Conservation (phyloP, 345 rosid genomes). For the Pelargonium nanum region DNA sequence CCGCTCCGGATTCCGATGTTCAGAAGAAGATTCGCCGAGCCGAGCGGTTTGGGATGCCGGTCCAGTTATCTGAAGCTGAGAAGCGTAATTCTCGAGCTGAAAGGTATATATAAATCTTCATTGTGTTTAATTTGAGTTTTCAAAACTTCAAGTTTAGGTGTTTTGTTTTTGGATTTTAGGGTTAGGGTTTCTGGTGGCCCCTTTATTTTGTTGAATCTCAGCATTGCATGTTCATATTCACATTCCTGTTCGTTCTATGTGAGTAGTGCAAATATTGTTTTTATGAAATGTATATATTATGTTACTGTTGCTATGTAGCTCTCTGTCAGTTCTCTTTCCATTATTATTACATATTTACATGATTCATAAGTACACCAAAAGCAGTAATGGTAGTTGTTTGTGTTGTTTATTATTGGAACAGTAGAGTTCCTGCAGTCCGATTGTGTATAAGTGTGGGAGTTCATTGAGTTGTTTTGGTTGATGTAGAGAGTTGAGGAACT, state of each 20-base stretch:
- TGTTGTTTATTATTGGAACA: too few relatives aligned
- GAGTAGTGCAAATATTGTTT: background rate
- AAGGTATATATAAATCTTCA: slow-evolving; percentile 55
- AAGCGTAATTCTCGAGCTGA: slow-evolving; percentile 91
- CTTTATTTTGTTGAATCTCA: background rate
- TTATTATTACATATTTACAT: too few relatives aligned
- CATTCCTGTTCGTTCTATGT: background rate
- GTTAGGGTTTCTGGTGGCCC: background rate
- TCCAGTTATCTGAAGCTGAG: slow-evolving; percentile 73
- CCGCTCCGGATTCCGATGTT: slow-evolving; percentile 32
- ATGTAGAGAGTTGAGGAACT: too few relatives aligned
- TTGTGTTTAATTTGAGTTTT: background rate
- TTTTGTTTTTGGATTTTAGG: background rate
- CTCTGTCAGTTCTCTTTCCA: background rate
- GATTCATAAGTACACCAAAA: background rate
- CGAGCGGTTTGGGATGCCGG: slow-evolving; percentile 78
- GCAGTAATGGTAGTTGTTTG: background rate
- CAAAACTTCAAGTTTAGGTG: background rate
- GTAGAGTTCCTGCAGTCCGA: too few relatives aligned
- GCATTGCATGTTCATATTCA: background rate
- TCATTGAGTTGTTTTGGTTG: background rate
- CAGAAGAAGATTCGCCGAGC: slow-evolving; percentile 90
- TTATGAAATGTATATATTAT: too few relatives aligned
- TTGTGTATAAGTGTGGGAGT: too few relatives aligned
- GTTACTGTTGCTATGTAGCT: background rate